These are phyloP conservation scores for Hirschfeldia incana DNA, from an alignment of 345 rosid genomes.

Conservation along the genomic window DNA sequence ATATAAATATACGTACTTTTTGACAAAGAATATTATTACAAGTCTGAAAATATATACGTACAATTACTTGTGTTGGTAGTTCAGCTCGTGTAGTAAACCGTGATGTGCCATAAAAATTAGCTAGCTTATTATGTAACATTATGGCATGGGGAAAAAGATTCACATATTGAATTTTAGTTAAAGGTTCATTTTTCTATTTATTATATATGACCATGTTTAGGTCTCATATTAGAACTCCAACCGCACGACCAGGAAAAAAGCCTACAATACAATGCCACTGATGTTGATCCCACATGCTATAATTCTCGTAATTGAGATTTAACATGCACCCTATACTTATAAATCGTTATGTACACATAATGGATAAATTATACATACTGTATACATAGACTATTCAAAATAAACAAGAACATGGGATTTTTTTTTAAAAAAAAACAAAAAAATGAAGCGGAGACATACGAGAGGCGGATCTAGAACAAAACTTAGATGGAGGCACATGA, in stretches of 20 bases:
- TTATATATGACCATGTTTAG: background rate
- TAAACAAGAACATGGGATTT: background rate
- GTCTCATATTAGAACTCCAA: background rate
- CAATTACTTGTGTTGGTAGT: background rate
- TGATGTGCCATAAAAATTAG: background rate
- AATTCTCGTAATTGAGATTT: slow-evolving; percentile 28
- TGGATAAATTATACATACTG: background rate
- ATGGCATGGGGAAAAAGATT: background rate
- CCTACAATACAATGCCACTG: slow-evolving; percentile 20
- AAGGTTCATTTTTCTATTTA: background rate
- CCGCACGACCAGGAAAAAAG: slow-evolving; percentile 16
- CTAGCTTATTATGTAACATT: background rate
- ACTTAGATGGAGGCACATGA: no score
- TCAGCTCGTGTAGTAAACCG: background rate
- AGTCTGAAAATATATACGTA: no score
- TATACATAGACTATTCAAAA: background rate
- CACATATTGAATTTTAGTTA: no score
- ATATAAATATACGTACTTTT: background rate
- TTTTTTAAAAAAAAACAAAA: background rate
- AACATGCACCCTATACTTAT: slow-evolving; percentile 34
- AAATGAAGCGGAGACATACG: background rate
- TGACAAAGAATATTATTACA: no score
- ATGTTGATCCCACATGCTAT: slow-evolving; percentile 33
- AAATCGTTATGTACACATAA: background rate
- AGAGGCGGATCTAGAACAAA: no score